Conservation (phyloP, 129 eudicot species). For the Pittosporum tobira region DNA sequence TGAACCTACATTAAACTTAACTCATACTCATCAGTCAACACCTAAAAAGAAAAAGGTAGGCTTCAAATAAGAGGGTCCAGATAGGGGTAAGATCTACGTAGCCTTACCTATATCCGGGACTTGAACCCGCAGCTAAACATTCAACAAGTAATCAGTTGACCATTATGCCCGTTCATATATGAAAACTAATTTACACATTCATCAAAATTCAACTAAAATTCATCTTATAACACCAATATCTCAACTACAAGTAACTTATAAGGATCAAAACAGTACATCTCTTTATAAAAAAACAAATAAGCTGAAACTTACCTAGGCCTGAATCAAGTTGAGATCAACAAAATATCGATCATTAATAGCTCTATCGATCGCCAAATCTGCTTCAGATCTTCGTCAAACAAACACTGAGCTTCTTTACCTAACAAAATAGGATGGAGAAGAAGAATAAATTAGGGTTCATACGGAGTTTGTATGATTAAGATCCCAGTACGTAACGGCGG, state of each 20-base stretch:
- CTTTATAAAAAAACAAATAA: background rate
- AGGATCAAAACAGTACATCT: background rate
- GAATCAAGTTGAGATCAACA: background rate
- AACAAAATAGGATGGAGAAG: background rate
- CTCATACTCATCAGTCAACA: no score
- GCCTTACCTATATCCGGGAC: no score
- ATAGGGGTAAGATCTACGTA: no score
- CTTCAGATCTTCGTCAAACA: slow-evolving; percentile 3
- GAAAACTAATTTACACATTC: no score
- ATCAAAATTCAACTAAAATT: background rate
- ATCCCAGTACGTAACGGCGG: slow-evolving; percentile 13
- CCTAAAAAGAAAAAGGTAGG: no score
- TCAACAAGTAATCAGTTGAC: no score
- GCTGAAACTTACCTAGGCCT: slow-evolving; percentile 3
- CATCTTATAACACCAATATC: background rate
- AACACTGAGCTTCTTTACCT: background rate
- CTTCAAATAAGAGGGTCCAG: no score
- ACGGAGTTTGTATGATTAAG: background rate
- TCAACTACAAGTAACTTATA: background rate
- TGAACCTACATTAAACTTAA: no score
- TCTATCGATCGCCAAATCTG: background rate
- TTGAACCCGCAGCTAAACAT: no score
- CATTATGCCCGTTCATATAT: background rate
- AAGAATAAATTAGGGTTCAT: background rate
- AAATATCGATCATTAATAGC: slow-evolving; percentile 8